Base-by-base conservation (phyloP, 306 rosid species). In the Cicer arietinum region DNA sequence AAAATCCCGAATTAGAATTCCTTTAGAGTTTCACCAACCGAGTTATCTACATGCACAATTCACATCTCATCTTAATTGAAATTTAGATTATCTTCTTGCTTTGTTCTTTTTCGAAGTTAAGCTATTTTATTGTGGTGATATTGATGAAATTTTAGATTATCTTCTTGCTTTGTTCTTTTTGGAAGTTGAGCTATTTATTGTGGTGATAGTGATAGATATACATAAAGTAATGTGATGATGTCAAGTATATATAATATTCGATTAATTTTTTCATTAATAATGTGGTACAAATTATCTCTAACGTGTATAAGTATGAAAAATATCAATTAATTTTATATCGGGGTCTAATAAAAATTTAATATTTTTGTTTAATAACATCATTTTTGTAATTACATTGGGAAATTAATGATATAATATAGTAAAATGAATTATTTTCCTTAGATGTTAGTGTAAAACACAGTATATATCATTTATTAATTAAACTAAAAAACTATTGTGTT, bases 141-240 rank as follows among this genome's bases (percentile, higher is more conserved):
- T 58, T 13, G 65, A 76, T 25, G n/a, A 35, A 6, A 57, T 56
- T 81, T 77, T 60, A 11, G 65, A 20, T 59, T 76, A 37, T 81
- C 64, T 75, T 81, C 47, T 0, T 62, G 69, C 65, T 62, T 76
- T 75, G 63, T 70, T 81, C 41, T 18, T 30, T 71, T 48, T 70
- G 52, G 66, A 71, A 60, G 41, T 52, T 41, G 52, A 52, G 62
- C 39, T 54, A 52, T 11, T 56, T 54, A 54, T 69, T 76, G 40
- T 1, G 7, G 37, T 39, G 81, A 81, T 6, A 13, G 65, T 13
- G 70, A 76, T 45, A 11, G 70, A 76, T 45, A 11, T 69, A 6
- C 17, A 41, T 56, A 14, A 75, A 40, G 75, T 54, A 22, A 44
- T 62, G 42, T 45, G 35, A 76, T 71, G 66, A 45, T 22, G n/a